Evolutionary conservation across 2,329 filamentous ascomycete species (phyloP).

Genomic region (Cercospora berteroae): DNA sequence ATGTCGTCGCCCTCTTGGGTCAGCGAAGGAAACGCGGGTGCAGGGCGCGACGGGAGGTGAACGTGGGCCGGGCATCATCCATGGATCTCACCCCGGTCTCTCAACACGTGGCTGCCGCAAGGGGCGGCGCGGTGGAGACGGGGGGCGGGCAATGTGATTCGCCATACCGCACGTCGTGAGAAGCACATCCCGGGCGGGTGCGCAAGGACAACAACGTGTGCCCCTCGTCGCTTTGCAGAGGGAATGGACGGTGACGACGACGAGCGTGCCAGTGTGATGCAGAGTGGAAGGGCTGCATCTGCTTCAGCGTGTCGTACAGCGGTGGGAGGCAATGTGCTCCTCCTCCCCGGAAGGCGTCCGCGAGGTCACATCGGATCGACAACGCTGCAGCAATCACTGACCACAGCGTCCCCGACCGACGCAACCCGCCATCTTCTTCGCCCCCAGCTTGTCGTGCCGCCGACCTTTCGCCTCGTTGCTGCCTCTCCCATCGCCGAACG

Average conservation of each 20-base stretch:
- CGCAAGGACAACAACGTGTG: background rate
- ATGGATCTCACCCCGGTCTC: too few relatives aligned
- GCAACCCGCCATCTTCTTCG: background rate
- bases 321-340: background rate
- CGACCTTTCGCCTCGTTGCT: background rate
- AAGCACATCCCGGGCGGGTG: background rate
- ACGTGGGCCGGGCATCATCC: too few relatives aligned
- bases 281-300: background rate
- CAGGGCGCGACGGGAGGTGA: too few relatives aligned
- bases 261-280: background rate
- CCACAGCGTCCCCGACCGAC: background rate
- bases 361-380: background rate
- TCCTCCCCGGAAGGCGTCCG: background rate
- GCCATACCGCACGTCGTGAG: background rate
- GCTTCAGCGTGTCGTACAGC: background rate
- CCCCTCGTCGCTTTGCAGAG: background rate
- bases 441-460: background rate
- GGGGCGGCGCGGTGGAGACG: background rate
- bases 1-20: too few relatives aligned
- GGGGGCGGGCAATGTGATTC: background rate
- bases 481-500: background rate
- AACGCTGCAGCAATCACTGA: background rate
- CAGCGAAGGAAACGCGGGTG: too few relatives aligned
- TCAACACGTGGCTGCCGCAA: background rate
- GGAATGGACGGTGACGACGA: background rate